Conservation (phyloP, 2,329 filamentous ascomycete genomes). For the Stagonosporopsis tanaceti region DNA sequence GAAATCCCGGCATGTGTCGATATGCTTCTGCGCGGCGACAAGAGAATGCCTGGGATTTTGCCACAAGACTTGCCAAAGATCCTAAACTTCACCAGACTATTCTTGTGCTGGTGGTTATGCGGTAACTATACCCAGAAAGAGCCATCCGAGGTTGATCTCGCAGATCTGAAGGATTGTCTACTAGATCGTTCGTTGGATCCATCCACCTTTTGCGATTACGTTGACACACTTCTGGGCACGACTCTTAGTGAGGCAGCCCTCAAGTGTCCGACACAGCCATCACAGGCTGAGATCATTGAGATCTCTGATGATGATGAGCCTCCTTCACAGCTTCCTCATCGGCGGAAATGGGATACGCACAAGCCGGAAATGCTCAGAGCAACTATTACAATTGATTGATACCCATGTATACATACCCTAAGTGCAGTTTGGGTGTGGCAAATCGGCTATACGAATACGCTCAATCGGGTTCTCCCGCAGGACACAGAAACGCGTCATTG, state of each 20-base stretch:
- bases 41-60: constrained; percentile 37
- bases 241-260: constrained; percentile 37
- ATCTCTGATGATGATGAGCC: constrained; percentile 41
- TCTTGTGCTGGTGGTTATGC: constrained; percentile 47
- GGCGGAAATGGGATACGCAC: neutral
- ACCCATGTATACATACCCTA: neutral
- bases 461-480: neutral
- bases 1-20: constrained; percentile 37
- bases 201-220: constrained; percentile 36
- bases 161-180: constrained; percentile 29
- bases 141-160: constrained; percentile 19
- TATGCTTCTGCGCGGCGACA: constrained; percentile 31
- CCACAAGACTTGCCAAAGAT: constrained; percentile 38
- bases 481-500: constrained; percentile 1
- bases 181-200: constrained; percentile 23
- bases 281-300: constrained; percentile 38
- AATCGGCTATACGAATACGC: constrained; percentile 4
- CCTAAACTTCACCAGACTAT: constrained; percentile 36
- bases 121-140: constrained; percentile 28
- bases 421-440: constrained; percentile 9
- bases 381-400: neutral
- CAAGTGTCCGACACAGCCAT: constrained; percentile 29
- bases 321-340: neutral
- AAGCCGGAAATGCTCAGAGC: neutral
- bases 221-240: constrained; percentile 31